Evolutionary conservation across 108 stramenopile genomes (phyloP), one percentile per base, ranked within the genome.

Genomic region (Aurantiochytrium sp.): DNA sequence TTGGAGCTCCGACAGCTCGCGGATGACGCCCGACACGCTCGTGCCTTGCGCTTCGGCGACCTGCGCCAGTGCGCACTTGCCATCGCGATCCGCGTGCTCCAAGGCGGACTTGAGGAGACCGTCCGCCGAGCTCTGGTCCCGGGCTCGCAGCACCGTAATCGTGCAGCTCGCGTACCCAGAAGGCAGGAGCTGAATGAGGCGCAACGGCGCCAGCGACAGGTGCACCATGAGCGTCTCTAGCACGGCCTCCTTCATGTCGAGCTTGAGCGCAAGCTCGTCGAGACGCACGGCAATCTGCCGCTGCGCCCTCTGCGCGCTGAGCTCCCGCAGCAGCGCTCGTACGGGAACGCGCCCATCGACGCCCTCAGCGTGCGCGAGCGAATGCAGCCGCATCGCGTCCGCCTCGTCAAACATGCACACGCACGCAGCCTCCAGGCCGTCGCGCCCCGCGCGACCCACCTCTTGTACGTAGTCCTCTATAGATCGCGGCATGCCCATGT

Each of bases 401-500:
- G 73, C 3, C 39, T 41, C 73, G 45, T 81, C 73, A 30, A 48
- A 81, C 39, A 81, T 48, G 45, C 42, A 48, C 24, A 48, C n/a
- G 55, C 96, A 95, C 68, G 91, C 86, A 5, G 96, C 93, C 8
- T 92, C 88, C 34, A 95, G 69, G 21, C 97, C 97, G 87, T 97
- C 98, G 52, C 98, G 95, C 15, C 98, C 97, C 24, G 98, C 98
- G 24, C 98, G 94, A 17, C 97, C 97, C 90, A 97, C 95, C 92
- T 97, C 96, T 90, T 99, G 98, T 86, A 96, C 95, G 88, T 96
- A 98, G 85, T 95, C 96, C 90, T 98, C 98, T 27, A 99, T 90
- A 2, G 96, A 95, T 68, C 95, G 96, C 45, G 96, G 95, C 42
- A 96, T 86, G 3, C 95, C 94, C 87, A 89, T 96, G 90, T 98